These are phyloP conservation scores for Pachysandra terminalis DNA, from an alignment of 164 flowering plant genomes.

Conservation along the genomic window DNA sequence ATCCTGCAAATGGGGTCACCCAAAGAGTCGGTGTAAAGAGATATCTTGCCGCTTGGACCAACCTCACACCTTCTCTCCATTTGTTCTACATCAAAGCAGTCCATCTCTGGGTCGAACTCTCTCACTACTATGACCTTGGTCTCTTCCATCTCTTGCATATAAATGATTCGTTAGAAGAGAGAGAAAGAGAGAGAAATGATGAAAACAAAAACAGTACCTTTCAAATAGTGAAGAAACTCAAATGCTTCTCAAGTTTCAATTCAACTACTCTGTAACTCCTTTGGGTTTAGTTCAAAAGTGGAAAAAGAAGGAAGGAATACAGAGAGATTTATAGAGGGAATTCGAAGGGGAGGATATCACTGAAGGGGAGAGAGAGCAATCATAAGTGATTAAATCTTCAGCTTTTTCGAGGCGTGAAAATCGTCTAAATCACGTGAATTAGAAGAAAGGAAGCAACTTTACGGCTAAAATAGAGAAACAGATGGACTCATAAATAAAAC, in stretches of 20 bases:
- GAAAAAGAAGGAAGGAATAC: no score
- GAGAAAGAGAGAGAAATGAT: background rate
- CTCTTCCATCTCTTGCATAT: no score
- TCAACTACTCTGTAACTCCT: no score
- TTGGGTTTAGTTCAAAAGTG: no score
- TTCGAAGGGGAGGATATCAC: background rate
- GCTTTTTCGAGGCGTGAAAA: constrained; percentile 24
- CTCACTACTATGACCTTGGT: constrained; percentile 50
- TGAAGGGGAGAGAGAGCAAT: background rate
- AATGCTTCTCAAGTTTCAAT: no score
- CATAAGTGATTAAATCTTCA: constrained; percentile 23
- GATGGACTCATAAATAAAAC: no score
- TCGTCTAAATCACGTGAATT: constrained; percentile 31
- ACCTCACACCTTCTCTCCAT: constrained; percentile 83
- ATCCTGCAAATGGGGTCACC: constrained; percentile 95
- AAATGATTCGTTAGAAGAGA: no score
- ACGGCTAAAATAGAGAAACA: no score
- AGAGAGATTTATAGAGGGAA: constrained; percentile 5
- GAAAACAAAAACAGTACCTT: no score
- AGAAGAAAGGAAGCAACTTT: no score
- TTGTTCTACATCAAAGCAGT: constrained; percentile 47
- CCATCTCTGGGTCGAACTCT: constrained; percentile 58
- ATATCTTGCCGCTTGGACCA: constrained; percentile 70
- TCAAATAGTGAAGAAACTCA: background rate
- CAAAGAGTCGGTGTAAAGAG: constrained; percentile 77